Evolutionary conservation across 192 early-diverging fungal species (phyloP).

Genomic region (Backusella liffmaniae): DNA sequence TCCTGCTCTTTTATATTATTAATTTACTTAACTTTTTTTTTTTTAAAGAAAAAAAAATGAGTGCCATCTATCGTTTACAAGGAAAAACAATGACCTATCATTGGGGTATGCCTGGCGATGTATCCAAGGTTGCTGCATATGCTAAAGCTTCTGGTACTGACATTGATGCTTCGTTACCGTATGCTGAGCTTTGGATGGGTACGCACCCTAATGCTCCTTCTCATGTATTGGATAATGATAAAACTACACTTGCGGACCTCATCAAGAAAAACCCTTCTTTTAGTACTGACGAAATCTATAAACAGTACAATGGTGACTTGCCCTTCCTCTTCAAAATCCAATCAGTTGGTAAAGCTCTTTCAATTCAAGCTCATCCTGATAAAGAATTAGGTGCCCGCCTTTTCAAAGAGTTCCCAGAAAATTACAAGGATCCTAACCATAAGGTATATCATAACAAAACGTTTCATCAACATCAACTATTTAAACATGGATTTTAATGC

Average conservation of each 20-base stretch:
- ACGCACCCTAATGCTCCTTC: slow-evolving; percentile 94
- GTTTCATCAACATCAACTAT: not conserved
- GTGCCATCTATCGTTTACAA: slow-evolving; percentile 56
- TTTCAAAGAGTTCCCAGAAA: slow-evolving; percentile 63
- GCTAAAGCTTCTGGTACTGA: slow-evolving; percentile 54
- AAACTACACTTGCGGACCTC: slow-evolving; percentile 57
- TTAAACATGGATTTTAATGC: not conserved
- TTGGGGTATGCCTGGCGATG: slow-evolving; percentile 88
- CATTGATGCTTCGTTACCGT: slow-evolving; percentile 66
- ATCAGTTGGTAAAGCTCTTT: slow-evolving; percentile 86
- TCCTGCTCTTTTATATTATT: not conserved
- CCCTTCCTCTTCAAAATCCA: slow-evolving; percentile 98
- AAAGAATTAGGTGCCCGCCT: slow-evolving; percentile 76
- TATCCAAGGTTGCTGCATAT: slow-evolving; percentile 85
- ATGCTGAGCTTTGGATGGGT: slow-evolving; percentile 99
- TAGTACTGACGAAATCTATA: slow-evolving; percentile 52
- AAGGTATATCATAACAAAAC: slow-evolving; percentile 22
- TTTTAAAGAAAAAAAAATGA: not conserved
- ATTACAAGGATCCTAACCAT: slow-evolving; percentile 73
- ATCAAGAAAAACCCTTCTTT: slow-evolving; percentile 53
- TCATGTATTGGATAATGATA: slow-evolving; percentile 35
- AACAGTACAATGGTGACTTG: slow-evolving; percentile 70
- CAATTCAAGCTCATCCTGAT: slow-evolving; percentile 98
- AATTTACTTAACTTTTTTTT: too few relatives aligned
- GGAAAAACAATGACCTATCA: slow-evolving; percentile 88